Conservation (phyloP, 352 stramenopile genomes). For the Nothophytophthora sp. region DNA sequence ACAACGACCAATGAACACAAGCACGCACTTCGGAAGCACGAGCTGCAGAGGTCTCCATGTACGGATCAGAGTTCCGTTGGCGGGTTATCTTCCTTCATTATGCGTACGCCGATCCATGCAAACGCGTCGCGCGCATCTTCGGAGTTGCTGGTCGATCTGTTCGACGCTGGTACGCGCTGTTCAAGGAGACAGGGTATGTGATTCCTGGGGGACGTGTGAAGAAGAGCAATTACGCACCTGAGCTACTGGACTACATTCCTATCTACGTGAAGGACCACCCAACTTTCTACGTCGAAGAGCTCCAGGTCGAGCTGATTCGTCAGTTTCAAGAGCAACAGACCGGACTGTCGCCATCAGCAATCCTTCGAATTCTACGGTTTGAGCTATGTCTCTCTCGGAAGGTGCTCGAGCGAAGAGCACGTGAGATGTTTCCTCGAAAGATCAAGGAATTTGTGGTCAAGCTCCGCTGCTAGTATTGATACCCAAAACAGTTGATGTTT, state of each 20-base stretch:
- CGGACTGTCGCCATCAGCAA: not conserved
- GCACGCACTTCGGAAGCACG: too few species aligned
- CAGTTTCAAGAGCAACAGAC: too few species aligned
- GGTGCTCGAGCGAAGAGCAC: constrained; percentile 1
- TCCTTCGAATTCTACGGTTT: not conserved
- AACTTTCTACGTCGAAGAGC: constrained; percentile 2
- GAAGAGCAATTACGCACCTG: not conserved
- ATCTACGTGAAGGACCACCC: not conserved
- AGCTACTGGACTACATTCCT: not conserved
- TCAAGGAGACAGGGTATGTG: not conserved
- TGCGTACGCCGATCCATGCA: not conserved
- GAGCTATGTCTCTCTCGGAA: constrained; percentile 3
- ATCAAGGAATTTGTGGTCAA: constrained; percentile 9
- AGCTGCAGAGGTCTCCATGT: too few species aligned
- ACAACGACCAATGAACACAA: too few species aligned
- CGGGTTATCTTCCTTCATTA: constrained; percentile 3
- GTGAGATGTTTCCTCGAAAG: constrained; percentile 2
- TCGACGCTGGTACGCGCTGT: not conserved
- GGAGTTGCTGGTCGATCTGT: not conserved
- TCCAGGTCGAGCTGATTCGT: not conserved
- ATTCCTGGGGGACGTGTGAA: not conserved
- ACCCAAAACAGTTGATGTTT: constrained; percentile 15
- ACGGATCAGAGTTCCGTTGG: not conserved
- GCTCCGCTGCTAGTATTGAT: constrained; percentile 9
- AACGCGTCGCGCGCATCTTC: not conserved